Evolutionary conservation across 106 monocot genomes (phyloP).

Genomic region (Triglochin maritima): DNA sequence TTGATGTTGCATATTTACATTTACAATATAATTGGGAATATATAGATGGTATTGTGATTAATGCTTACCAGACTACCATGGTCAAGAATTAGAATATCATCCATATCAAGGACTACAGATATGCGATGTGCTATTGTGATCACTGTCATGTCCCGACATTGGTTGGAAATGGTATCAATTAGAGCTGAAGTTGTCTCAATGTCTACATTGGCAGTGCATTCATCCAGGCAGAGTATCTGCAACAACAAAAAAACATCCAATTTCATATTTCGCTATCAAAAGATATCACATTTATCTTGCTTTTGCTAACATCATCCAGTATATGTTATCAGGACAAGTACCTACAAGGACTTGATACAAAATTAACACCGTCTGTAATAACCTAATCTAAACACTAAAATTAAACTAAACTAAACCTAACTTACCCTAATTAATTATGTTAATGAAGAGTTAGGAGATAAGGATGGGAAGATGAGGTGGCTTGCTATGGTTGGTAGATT

Average conservation of each 20-base stretch:
- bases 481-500: too few relatives aligned
- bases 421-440: too few relatives aligned
- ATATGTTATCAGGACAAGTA: neutral
- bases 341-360: neutral
- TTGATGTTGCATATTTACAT: neutral
- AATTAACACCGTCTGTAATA: neutral
- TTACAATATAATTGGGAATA: neutral
- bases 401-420: too few relatives aligned
- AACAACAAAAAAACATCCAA: neutral
- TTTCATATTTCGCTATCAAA: neutral
- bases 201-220: slow-evolving; percentile 88
- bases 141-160: slow-evolving; percentile 78
- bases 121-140: slow-evolving; percentile 93
- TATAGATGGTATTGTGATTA: neutral
- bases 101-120: slow-evolving; percentile 69
- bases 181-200: slow-evolving; percentile 51
- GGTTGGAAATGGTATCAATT: slow-evolving; percentile 64
- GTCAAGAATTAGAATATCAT: slow-evolving; percentile 71
- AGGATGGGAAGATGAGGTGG: too few relatives aligned
- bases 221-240: slow-evolving; percentile 94
- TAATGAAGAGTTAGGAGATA: too few relatives aligned
- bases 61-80: slow-evolving; percentile 54
- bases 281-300: neutral
- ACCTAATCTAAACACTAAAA: neutral
- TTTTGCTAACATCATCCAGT: too few relatives aligned